Base-by-base conservation (phyloP, 331 rosid genomes). In the Malus hybrid region DNA sequence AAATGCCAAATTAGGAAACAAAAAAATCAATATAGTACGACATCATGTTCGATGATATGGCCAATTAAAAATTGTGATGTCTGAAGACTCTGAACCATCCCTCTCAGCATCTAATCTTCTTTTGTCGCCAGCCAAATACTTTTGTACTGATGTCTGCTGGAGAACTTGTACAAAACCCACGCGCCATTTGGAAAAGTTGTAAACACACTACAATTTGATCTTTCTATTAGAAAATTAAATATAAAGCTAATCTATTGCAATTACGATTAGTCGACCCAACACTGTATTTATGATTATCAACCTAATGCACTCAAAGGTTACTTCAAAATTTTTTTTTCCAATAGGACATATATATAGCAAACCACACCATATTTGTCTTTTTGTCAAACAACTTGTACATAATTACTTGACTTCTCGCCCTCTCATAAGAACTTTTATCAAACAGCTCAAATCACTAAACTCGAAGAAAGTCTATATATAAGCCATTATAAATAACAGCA, bases 1-100 rank as follows among this genome's bases (percentile, higher is more conserved):
- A 71, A 74, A 66, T 39, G 85, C 81, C 87, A 83, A 85, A 71
- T 32, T 44, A 64, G 18, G 31, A 73, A 22, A 22, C 19, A 22
- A 56, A 73, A 42, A 60, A 0, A 3, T 39, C 12, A 33, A 24
- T 33, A 27, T 61, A 11, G 11, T 5, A 7, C 29, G 76, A 68
- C 76, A 63, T 28, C 80, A 69, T 34, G 52, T 31, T 11, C 20
- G 9, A 9, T 59, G 24, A 10, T 7, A 10, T 42, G 24, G 56
- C 14, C 66, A 39, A 56, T 57, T 57, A 65, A 44, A 8, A 62
- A 15, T 1, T 4, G 29, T 5, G 29, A 39, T n/a, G 13, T 15
- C 28, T 5, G 24, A 24, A 24, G 24, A 24, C 24, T 24, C 24
- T 24, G n/a, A 72, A 24, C 16, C 12, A 33, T 52, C 27, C 10